Base-by-base conservation (phyloP, 768 basidiomycete genomes). In the Pleurotus salmoneostramineus region DNA sequence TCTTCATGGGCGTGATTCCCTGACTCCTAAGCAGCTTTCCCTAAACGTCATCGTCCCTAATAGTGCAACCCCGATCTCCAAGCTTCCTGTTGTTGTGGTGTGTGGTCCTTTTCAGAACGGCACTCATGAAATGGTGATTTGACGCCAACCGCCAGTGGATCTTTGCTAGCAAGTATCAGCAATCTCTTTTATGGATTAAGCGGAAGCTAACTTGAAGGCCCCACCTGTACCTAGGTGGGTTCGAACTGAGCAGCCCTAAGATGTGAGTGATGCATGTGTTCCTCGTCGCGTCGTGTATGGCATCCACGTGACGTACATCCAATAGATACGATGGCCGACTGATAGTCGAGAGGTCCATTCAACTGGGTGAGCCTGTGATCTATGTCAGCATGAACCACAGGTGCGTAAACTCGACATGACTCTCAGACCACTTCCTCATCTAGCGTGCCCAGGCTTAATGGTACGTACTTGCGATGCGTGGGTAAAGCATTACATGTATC, bases 21-120 rank as follows among this genome's bases (percentile, higher is more conserved):
- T 32, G n/a, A 44, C 5, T 37, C 3, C 11, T 12, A 21, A 8
- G 17, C 36, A 73, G 71, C 59, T 81, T 47, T 77, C 72, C 4
- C 50, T 81, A 33, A 80, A 81, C 50, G 72, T 81, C n/a, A 58
- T 77, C 14, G 65, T 65, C 12, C 77, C 80, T 36, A 62, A 67
- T 4, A 60, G 50, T 36, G 66, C 72, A 6, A 71, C 68, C 1
- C 59, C 72, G 0, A 54, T 58, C 1, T 72, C 72, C 1, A 72
- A 73, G 36, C 64, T 81, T 4, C 79, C 80, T 0, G 76, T 81
- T 0, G 69, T 60, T 62, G 74, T 74, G 21, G 80, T 80, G 57
- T 17, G 63, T 27, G 21, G 3, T 58, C 1, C 21, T 33, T 40
- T 7, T 15, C 44, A 10, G 15, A 15, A 45, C 10, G 37, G 6